Evolutionary conservation across 2,329 filamentous ascomycete species (phyloP).

Genomic region (Penicillium sp.): DNA sequence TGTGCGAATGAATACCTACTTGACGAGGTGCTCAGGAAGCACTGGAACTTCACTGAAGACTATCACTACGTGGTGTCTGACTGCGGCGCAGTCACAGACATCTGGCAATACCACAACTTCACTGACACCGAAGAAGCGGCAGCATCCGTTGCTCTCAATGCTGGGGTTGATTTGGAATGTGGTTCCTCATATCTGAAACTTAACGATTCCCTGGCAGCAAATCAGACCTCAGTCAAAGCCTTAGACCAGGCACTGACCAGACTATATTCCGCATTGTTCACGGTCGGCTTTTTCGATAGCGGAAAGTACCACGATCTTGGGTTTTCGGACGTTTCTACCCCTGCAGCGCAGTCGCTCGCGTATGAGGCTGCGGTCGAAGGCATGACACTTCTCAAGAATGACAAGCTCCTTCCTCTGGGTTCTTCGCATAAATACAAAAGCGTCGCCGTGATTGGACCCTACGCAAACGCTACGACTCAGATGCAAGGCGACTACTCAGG

Average conservation of each 20-base stretch:
- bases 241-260: conserved; percentile 48
- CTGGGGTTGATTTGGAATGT: conserved; percentile 54
- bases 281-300: conserved; percentile 53
- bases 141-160: conserved; percentile 49
- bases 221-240: conserved; percentile 44
- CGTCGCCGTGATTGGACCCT: conserved; percentile 58
- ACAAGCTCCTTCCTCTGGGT: conserved; percentile 47
- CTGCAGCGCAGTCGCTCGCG: conserved; percentile 55
- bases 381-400: conserved; percentile 53
- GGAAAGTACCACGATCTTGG: conserved; percentile 52
- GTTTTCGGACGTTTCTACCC: conserved; percentile 57
- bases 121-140: conserved; percentile 44
- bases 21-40: conserved; percentile 60
- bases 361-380: conserved; percentile 50
- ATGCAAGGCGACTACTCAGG: conserved; percentile 61
- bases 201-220: conserved; percentile 42
- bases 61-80: conserved; percentile 65
- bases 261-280: conserved; percentile 48
- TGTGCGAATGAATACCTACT: conserved; percentile 64
- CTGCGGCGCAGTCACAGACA: conserved; percentile 62
- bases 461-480: conserved; percentile 56
- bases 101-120: conserved; percentile 56
- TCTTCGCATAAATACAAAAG: conserved; percentile 22
- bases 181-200: conserved; percentile 48
- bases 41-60: conserved; percentile 64